Conservation (phyloP, 2,329 filamentous ascomycete species). For the Thermothelomyces thermophilus region DNA sequence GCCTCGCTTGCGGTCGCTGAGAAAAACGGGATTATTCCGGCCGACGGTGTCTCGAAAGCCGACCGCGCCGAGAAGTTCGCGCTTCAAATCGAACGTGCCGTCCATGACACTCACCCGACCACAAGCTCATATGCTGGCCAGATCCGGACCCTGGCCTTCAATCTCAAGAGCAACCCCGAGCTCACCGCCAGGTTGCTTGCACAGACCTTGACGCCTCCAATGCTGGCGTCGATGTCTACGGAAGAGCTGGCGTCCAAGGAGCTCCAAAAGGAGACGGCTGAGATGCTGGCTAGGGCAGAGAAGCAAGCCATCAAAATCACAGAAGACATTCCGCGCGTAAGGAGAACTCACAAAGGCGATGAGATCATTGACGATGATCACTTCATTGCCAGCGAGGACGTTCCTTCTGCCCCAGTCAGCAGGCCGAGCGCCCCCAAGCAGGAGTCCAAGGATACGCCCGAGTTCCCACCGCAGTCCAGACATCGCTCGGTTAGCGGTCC, state of each 20-base stretch:
- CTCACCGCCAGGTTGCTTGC: slow-evolving; percentile 70
- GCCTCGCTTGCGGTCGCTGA: slow-evolving; percentile 60
- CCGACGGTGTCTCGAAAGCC: slow-evolving; percentile 57
- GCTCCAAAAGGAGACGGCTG: slow-evolving; percentile 68
- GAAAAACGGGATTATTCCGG: slow-evolving; percentile 56
- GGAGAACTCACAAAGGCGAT: slow-evolving; percentile 91
- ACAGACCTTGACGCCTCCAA: slow-evolving; percentile 63
- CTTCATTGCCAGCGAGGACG: slow-evolving; percentile 35
- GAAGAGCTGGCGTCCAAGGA: slow-evolving; percentile 92
- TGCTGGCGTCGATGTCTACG: slow-evolving; percentile 78
- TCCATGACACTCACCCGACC: slow-evolving; percentile 49
- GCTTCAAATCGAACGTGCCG: slow-evolving; percentile 71
- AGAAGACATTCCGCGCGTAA: slow-evolving; percentile 67
- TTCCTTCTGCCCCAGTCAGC: slow-evolving; percentile 32
- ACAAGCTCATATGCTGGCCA: slow-evolving; percentile 52
- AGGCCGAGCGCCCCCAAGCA: slow-evolving; percentile 29
- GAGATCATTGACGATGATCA: slow-evolving; percentile 77
- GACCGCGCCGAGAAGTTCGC: slow-evolving; percentile 63
- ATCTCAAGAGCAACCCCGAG: slow-evolving; percentile 81
- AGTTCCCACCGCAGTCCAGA: slow-evolving; percentile 23
- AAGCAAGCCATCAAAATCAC: slow-evolving; percentile 80
- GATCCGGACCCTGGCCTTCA: slow-evolving; percentile 71
- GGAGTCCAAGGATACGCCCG: slow-evolving; percentile 19
- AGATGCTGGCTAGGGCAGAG: slow-evolving; percentile 70
- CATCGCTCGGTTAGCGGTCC: slow-evolving; percentile 27